Evolutionary conservation across 345 rosid species (phyloP), one percentile per base, ranked within the genome.

Genomic region (Gossypium mustelinum): DNA sequence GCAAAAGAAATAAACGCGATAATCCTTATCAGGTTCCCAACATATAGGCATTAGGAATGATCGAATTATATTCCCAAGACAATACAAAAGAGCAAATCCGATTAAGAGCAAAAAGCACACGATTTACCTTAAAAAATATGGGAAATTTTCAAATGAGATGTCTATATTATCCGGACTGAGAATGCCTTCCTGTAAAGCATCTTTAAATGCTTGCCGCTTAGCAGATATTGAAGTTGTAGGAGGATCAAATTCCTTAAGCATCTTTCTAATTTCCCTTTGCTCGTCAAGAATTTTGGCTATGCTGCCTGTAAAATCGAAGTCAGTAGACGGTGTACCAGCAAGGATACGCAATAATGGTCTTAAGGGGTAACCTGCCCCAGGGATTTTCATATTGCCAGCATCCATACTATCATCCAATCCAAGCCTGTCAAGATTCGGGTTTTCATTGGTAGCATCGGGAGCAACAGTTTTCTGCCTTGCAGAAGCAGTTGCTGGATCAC

Each of bases 81-180:
- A 24, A 59, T 17, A 73, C 11, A 29, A 8, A 65, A 54, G 74
- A 34, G 34, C 10, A 12, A 60, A 16, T 9, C 22, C 20, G 12
- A 47, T 24, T 52, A 62, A 51, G 60, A 56, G 8, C 14, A 73
- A 11, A 48, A 61, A 45, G 39, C 63, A 63, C n/a, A 12, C 7
- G 45, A 54, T 59, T 77, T 82, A 91, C 99, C 99, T 93, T 72
- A 95, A 74, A 73, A 79, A 95, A 73, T 95, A 95, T 20, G 99
- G 98, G 77, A 95, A 93, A 70, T 76, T 82, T 64, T 90, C 92
- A 59, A 93, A 88, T 66, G 99, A 86, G 79, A 91, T 85, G 9
- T 91, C 98, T 73, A 93, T 84, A 50, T 79, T 80, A 57, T 86
- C 83, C 52, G 97, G 86, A 81, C 73, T 80, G 43, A 92, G 80